Conservation (phyloP, 2,329 filamentous ascomycete genomes). For the Neofusicoccum parvum region DNA sequence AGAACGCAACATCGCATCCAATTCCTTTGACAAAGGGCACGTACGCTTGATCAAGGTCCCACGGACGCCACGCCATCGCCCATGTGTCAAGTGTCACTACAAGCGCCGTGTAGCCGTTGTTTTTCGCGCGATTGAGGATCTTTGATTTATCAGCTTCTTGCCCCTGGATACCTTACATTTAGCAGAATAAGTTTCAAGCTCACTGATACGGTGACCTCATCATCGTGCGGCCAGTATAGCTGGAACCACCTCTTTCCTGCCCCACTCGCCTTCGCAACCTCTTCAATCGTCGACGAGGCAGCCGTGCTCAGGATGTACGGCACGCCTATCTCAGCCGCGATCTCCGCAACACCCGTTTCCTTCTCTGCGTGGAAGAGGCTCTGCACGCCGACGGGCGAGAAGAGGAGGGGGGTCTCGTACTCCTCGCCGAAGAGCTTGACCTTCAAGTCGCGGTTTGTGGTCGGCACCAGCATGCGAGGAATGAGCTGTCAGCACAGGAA, state of each 20-base stretch:
- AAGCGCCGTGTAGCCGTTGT: conserved; percentile 62
- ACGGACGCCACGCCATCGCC: conserved; percentile 66
- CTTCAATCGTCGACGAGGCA: conserved; percentile 62
- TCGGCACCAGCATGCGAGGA: conserved; percentile 15
- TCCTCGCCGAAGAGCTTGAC: conserved; percentile 38
- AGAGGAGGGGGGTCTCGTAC: conserved; percentile 55
- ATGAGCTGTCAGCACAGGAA: not conserved
- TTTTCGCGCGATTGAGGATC: conserved; percentile 58
- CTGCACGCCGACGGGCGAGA: conserved; percentile 70
- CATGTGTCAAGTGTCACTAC: conserved; percentile 74
- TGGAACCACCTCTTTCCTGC: conserved; percentile 67
- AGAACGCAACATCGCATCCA: conserved; percentile 65
- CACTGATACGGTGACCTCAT: conserved; percentile 62
- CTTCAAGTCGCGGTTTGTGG: conserved; percentile 14
- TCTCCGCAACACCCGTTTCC: conserved; percentile 63
- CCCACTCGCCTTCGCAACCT: conserved; percentile 60
- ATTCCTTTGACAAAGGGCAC: conserved; percentile 38
- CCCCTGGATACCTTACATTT: not conserved
- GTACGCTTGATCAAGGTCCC: conserved; percentile 62
- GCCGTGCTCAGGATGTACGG: conserved; percentile 69
- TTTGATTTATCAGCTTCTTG: conserved; percentile 35
- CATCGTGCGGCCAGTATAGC: conserved; percentile 69
- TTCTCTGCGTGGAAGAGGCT: conserved; percentile 65
- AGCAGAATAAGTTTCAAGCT: not conserved
- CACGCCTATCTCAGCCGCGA: conserved; percentile 61